Evolutionary conservation across 2,329 filamentous ascomycete species (phyloP).

Genomic region (Alternaria gansuensis): DNA sequence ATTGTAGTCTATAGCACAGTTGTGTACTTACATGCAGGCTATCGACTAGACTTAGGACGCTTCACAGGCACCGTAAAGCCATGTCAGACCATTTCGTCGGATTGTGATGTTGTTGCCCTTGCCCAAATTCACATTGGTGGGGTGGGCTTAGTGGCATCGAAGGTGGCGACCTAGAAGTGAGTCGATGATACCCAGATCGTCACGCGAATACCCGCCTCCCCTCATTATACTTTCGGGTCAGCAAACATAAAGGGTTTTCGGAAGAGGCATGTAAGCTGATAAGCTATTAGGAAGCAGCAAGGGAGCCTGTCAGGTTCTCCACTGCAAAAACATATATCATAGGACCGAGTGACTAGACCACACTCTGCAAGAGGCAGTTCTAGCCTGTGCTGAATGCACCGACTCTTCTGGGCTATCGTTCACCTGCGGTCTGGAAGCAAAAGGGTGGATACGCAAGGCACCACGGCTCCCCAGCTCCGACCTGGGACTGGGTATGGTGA

Average conservation of each 20-base stretch:
- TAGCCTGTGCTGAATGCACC: not conserved
- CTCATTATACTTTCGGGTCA: not conserved
- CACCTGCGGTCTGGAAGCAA: conserved; percentile 8
- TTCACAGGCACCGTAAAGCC: no score
- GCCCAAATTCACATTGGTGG: not conserved
- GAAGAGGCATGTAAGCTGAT: not conserved
- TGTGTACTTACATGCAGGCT: not conserved
- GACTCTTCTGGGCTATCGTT: not conserved
- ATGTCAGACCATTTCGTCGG: not conserved
- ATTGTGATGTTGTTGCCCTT: not conserved
- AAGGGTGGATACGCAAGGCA: conserved; percentile 14
- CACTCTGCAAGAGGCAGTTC: not conserved
- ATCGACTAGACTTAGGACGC: not conserved
- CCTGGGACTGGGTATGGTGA: conserved; percentile 22
- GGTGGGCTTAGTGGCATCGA: not conserved
- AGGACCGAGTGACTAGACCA: not conserved
- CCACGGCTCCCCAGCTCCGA: conserved; percentile 36
- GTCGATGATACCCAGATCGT: not conserved
- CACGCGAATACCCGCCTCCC: not conserved
- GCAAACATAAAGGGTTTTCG: not conserved
- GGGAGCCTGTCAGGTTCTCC: not conserved
- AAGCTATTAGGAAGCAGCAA: not conserved
- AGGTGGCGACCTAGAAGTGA: not conserved
- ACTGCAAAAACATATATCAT: not conserved
- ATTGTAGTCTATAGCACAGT: not conserved